A percentile compares a stretch with the other conserved stretches of the same genome.
Conservation (phyloP, 2,329 filamentous ascomycete genomes). For the Drechslerella stenobrocha region DNA sequence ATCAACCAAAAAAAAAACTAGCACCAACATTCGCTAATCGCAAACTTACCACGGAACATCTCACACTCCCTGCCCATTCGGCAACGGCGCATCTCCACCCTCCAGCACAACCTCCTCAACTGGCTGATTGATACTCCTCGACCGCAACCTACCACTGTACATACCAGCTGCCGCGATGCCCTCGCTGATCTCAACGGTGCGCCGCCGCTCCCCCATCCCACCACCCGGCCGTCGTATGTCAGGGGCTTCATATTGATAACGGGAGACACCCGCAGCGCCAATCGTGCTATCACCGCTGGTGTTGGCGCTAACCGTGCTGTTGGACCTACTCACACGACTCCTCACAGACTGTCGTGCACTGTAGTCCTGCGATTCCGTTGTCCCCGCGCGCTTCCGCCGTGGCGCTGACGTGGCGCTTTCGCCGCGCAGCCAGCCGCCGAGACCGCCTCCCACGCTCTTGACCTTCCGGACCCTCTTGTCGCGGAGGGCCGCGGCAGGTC, state of each 20-base stretch:
- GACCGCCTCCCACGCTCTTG: conserved; percentile 33
- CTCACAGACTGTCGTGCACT: conserved; percentile 21
- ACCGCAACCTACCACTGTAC: not conserved
- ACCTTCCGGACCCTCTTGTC: conserved; percentile 40
- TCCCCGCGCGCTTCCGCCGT: conserved; percentile 32
- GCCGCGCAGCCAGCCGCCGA: conserved; percentile 40
- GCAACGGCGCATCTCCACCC: conserved; percentile 38
- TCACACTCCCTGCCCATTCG: conserved; percentile 11
- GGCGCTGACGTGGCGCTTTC: conserved; percentile 7
- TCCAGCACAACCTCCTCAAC: conserved; percentile 30
- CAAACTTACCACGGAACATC: not conserved
- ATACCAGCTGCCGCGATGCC: conserved; percentile 23
- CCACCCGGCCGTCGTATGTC: not conserved
- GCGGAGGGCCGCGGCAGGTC: not conserved
- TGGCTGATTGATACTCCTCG: conserved; percentile 6
- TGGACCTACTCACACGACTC: conserved; percentile 23
- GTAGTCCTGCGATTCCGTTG: conserved; percentile 21
- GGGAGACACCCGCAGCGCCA: not conserved
- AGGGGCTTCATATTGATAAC: not conserved
- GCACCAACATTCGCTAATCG: not conserved
- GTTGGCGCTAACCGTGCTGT: conserved; percentile 20
- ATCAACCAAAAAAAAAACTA: too few relatives aligned
- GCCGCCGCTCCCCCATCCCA: not conserved
- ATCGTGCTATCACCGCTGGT: not conserved
- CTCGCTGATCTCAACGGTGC: conserved; percentile 29